phyloP scores from a whole-genome alignment of 306 rosid species.

The Sophora flavescens region DNA sequence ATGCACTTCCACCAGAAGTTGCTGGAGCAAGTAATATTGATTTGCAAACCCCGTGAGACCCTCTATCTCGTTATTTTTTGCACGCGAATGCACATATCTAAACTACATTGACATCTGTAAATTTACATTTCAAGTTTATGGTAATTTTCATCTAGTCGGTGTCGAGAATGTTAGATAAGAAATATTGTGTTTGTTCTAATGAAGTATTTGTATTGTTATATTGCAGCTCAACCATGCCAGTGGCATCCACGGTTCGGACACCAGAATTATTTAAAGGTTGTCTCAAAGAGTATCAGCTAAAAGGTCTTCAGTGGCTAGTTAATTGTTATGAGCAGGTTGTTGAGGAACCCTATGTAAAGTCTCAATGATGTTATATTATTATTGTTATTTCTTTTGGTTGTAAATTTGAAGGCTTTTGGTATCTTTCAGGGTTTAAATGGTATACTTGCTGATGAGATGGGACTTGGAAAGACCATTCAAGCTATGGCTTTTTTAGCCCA shows the following conservation, averaged over 20 bases:
- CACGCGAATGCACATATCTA: not conserved
- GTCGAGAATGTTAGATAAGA: constrained; percentile 37
- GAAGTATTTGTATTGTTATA: constrained; percentile 41
- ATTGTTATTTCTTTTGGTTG: constrained; percentile 41
- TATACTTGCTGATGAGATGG: constrained; percentile 99
- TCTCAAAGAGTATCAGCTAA: constrained; percentile 93
- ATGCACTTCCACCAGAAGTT: constrained; percentile 72
- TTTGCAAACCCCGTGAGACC: constrained; percentile 89
- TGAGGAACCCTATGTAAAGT: constrained; percentile 27
- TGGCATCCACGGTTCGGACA: constrained; percentile 90
- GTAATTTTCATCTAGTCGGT: constrained; percentile 23
- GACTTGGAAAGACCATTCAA: constrained; percentile 98
- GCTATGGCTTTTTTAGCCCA: constrained; percentile 99
- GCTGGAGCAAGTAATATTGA: constrained; percentile 95
- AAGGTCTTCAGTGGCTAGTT: constrained; percentile 99
- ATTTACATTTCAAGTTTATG: constrained; percentile 15
- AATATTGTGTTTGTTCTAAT: constrained; percentile 43
- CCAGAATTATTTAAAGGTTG: constrained; percentile 87
- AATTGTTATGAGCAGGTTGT: constrained; percentile 99
- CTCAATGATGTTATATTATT: constrained; percentile 33
- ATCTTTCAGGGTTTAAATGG: constrained; percentile 91
- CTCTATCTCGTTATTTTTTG: constrained; percentile 12
- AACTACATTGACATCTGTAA: constrained; percentile 8
- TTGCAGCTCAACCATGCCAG: constrained; percentile 98
- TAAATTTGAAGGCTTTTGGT: constrained; percentile 43